Percentiles rank a stretch among this genome's conserved stretches.
phyloP scores from a whole-genome alignment of 495 filamentous ascomycete genomes.

The Aspergillus wentii region DNA sequence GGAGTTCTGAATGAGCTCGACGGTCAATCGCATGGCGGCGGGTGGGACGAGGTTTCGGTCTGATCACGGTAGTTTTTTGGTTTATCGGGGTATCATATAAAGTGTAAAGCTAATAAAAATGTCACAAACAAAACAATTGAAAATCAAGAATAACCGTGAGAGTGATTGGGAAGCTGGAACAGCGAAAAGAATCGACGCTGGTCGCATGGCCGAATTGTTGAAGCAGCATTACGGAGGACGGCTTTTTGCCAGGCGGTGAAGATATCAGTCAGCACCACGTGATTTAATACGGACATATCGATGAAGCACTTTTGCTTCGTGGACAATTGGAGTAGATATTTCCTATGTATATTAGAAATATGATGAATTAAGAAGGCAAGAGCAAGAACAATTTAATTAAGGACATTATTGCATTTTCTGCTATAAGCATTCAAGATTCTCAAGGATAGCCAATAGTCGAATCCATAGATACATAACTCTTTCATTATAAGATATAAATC shows the following conservation, averaged over 20 bases:
- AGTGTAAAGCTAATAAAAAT: too few species aligned
- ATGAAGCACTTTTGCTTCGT: background rate
- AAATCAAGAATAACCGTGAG: background rate
- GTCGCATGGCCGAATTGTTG: background rate
- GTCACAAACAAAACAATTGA: background rate
- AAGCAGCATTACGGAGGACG: background rate
- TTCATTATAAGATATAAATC: too few species aligned
- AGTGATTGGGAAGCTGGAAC: background rate
- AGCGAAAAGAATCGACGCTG: background rate
- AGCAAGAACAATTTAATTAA: too few species aligned
- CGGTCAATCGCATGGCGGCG: conserved; percentile 81
- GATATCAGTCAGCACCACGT: background rate
- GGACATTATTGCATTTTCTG: too few species aligned
- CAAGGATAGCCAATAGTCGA: too few species aligned
- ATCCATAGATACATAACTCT: too few species aligned
- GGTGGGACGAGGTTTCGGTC: conserved; percentile 6
- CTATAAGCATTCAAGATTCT: too few species aligned
- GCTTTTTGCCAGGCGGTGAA: background rate
- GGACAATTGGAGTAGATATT: background rate
- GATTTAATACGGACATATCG: background rate
- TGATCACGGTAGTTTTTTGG: too few species aligned
- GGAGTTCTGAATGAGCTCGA: conserved; percentile 85
- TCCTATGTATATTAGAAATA: too few species aligned
- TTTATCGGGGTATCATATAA: conserved; percentile 17
- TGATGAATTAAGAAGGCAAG: too few species aligned